Conservation (phyloP, 1,139 yeast species). For the Yarrowia galli region DNA sequence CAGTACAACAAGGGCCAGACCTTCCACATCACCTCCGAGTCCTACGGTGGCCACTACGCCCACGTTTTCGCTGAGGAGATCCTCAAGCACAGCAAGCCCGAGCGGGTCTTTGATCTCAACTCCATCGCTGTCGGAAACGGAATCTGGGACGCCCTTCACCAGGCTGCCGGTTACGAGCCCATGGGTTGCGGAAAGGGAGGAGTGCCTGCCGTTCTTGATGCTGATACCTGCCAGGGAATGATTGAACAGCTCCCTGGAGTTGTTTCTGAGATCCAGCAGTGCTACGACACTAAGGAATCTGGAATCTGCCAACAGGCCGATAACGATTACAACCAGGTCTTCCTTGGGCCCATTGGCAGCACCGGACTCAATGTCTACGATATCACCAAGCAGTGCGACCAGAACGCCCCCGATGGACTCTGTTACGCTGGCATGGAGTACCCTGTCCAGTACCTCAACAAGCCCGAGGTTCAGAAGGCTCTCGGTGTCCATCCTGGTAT, state of each 20-base stretch:
- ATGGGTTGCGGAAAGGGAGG: slow-evolving; percentile 99
- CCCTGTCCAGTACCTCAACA: slow-evolving; percentile 73
- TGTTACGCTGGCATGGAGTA: slow-evolving; percentile 78
- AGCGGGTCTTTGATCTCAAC: slow-evolving; percentile 81
- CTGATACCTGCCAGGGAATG: slow-evolving; percentile 78
- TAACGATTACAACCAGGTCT: neutral
- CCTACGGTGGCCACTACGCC: slow-evolving; percentile 97
- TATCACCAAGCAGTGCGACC: slow-evolving; percentile 85
- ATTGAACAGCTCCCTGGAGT: slow-evolving; percentile 56
- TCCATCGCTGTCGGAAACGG: slow-evolving; percentile 96
- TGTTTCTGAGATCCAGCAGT: neutral
- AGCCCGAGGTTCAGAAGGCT: slow-evolving; percentile 72
- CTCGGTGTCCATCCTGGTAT: slow-evolving; percentile 90
- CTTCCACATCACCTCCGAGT: slow-evolving; percentile 97
- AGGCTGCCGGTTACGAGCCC: slow-evolving; percentile 87
- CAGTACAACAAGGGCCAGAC: slow-evolving; percentile 69
- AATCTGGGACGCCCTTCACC: slow-evolving; percentile 88
- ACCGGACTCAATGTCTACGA: slow-evolving; percentile 77
- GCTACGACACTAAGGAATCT: neutral
- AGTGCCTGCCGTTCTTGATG: slow-evolving; percentile 76
- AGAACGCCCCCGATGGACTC: slow-evolving; percentile 56
- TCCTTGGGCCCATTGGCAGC: neutral
- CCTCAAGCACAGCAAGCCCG: slow-evolving; percentile 64
- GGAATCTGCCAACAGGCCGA: neutral
- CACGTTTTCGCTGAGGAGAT: slow-evolving; percentile 93